These are phyloP conservation scores for Purshia tridentata DNA, from an alignment of 306 rosid species.

Conservation along the genomic window DNA sequence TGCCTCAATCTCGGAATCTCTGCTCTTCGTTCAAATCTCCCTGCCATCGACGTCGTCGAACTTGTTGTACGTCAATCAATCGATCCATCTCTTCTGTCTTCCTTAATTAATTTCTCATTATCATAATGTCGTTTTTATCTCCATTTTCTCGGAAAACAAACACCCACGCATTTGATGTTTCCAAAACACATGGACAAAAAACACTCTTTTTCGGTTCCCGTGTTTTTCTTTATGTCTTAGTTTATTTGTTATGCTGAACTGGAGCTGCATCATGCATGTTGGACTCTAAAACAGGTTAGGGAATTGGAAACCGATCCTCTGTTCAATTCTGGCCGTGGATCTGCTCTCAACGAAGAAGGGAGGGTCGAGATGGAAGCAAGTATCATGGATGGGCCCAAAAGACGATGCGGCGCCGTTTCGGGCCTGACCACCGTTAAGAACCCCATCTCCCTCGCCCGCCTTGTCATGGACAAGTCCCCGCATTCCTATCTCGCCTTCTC, in stretches of 20 bases:
- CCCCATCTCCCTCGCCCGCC: slow-evolving; percentile 87
- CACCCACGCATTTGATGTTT: background rate
- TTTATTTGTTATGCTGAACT: slow-evolving; percentile 2
- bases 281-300: slow-evolving; percentile 48
- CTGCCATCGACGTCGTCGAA: slow-evolving; percentile 92
- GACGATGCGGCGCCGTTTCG: slow-evolving; percentile 94
- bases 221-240: background rate
- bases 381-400: slow-evolving; percentile 82
- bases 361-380: slow-evolving; percentile 96
- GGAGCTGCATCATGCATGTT: background rate
- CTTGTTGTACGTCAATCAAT: slow-evolving; percentile 59
- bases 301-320: slow-evolving; percentile 80
- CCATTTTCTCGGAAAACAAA: slow-evolving; percentile 3
- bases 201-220: background rate
- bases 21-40: slow-evolving; percentile 60
- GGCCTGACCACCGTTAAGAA: slow-evolving; percentile 79
- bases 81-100: background rate
- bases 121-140: background rate
- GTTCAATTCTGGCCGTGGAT: slow-evolving; percentile 94
- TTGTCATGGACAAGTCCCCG: slow-evolving; percentile 94
- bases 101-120: background rate
- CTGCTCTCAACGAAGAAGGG: slow-evolving; percentile 77
- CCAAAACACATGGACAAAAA: background rate
- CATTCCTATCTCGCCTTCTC: slow-evolving; percentile 89
- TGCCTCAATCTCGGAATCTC: slow-evolving; percentile 84